Evolutionary conservation across 441 rosid species (phyloP).

Genomic region (Populus hybrid): DNA sequence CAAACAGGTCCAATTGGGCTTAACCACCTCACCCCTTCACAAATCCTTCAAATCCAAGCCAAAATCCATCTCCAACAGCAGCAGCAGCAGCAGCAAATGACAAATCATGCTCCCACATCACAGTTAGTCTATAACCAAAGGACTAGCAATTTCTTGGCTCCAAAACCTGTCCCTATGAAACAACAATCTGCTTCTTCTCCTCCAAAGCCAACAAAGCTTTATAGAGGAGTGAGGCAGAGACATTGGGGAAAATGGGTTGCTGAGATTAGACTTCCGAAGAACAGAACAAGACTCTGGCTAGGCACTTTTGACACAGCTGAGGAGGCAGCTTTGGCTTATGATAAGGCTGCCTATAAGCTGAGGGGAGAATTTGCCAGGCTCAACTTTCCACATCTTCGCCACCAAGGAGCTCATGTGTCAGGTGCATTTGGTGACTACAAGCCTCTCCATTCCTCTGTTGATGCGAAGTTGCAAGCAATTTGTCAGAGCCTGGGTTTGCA

Average conservation of each 20-base stretch:
- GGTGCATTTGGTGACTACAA: slow-evolving; percentile 41
- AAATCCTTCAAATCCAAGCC: slow-evolving; percentile 71
- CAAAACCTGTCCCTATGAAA: slow-evolving; percentile 67
- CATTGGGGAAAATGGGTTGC: slow-evolving; percentile 99
- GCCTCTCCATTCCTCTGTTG: slow-evolving; percentile 82
- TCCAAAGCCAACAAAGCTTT: slow-evolving; percentile 56
- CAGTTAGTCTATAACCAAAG: slow-evolving; percentile 13
- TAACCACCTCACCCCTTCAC: slow-evolving; percentile 56
- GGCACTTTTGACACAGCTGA: slow-evolving; percentile 90
- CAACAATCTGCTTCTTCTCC: slow-evolving; percentile 37
- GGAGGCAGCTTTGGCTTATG: slow-evolving; percentile 91
- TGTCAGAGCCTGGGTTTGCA: slow-evolving; percentile 52
- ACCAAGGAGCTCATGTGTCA: slow-evolving; percentile 36
- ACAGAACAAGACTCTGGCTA: slow-evolving; percentile 94
- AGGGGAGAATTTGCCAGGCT: slow-evolving; percentile 82
- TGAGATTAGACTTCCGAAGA: slow-evolving; percentile 90
- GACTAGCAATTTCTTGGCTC: slow-evolving; percentile 30
- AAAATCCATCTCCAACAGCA: slow-evolving; percentile 39
- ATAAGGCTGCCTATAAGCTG: slow-evolving; percentile 81
- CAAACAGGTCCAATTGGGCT: slow-evolving; percentile 54
- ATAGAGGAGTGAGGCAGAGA: slow-evolving; percentile 88
- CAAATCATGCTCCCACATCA: slow-evolving; percentile 2
- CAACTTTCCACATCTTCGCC: slow-evolving; percentile 65
- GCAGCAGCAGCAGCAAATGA: slow-evolving; percentile 11
- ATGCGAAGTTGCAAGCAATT: slow-evolving; percentile 77